Evolutionary conservation across 176 grass and related monocot species (phyloP).

Genomic region (Eleusine indica): DNA sequence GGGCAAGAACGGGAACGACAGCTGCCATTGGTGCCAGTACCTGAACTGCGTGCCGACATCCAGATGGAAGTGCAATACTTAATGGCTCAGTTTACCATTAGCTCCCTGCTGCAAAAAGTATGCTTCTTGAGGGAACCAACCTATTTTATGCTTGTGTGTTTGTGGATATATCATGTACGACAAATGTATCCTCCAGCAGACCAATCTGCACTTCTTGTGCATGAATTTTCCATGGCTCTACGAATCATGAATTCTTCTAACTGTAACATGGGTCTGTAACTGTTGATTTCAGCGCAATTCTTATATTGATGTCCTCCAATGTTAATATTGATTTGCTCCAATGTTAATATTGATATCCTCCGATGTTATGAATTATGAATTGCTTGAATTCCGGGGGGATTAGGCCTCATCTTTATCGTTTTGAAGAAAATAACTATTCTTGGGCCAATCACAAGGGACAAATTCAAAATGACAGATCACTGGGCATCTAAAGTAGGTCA

Average conservation of each 20-base stretch:
- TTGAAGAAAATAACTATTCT: too few species aligned
- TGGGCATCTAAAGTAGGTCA: too few species aligned
- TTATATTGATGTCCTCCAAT: background rate
- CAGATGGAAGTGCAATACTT: slow-evolving; percentile 74
- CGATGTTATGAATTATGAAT: too few species aligned
- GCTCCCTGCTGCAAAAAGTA: slow-evolving; percentile 7
- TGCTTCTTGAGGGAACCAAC: background rate
- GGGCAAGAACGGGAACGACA: slow-evolving; percentile 90
- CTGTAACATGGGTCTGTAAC: slow-evolving; percentile 14
- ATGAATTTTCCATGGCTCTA: background rate
- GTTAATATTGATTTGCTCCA: background rate
- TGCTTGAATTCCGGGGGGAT: background rate
- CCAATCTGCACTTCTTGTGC: background rate
- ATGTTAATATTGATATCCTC: too few species aligned
- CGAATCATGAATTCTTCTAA: slow-evolving; percentile 6
- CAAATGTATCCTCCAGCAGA: background rate
- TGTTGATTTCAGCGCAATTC: background rate
- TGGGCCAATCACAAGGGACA: too few species aligned
- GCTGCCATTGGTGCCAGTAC: slow-evolving; percentile 93
- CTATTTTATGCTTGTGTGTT: slow-evolving; percentile 9
- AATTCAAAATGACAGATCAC: too few species aligned
- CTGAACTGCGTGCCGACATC: slow-evolving; percentile 88
- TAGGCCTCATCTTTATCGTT: too few species aligned
- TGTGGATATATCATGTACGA: slow-evolving; percentile 27
- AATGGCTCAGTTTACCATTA: slow-evolving; percentile 9